A percentile compares a stretch with the other conserved stretches of the same genome.
Evolutionary conservation across 441 rosid genomes (phyloP).

Genomic region (Adansonia grandidieri): DNA sequence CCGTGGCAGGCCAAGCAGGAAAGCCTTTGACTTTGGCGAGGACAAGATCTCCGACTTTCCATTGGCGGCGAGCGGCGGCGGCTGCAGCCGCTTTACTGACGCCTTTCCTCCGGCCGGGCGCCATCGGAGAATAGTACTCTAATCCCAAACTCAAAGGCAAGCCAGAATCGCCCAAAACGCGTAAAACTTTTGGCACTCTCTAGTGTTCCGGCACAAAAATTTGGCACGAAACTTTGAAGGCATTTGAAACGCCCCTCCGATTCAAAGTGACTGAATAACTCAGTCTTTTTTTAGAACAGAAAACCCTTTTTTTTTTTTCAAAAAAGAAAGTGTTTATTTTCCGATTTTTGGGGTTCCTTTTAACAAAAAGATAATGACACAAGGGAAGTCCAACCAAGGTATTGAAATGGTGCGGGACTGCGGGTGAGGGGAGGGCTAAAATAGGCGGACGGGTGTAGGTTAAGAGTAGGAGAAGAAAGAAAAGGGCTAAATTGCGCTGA

Average conservation of each 20-base stretch:
- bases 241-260: conserved; percentile 50
- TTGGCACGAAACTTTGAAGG: conserved; percentile 46
- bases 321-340: background rate
- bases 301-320: conserved; percentile 38
- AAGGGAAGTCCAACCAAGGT: conserved; percentile 18
- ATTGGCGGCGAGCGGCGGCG: conserved; percentile 81
- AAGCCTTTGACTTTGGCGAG: conserved; percentile 97
- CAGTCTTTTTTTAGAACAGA: background rate
- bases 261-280: conserved; percentile 6
- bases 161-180: conserved; percentile 45
- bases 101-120: conserved; percentile 79
- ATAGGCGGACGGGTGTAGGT: conserved; percentile 31
- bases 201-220: conserved; percentile 49
- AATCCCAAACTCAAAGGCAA: conserved; percentile 28
- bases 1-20: conserved; percentile 99
- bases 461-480: conserved; percentile 7
- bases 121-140: conserved; percentile 52
- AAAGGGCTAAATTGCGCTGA: no score
- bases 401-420: conserved; percentile 3
- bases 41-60: conserved; percentile 99
- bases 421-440: conserved; percentile 19
- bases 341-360: background rate
- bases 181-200: conserved; percentile 43
- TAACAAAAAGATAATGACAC: conserved; percentile 18
- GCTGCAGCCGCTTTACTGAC: conserved; percentile 74